Percentiles rank a stretch among this genome's conserved stretches.
Evolutionary conservation across 139 green algal genomes (phyloP).

Genomic region (Volvox reticuliferus): DNA sequence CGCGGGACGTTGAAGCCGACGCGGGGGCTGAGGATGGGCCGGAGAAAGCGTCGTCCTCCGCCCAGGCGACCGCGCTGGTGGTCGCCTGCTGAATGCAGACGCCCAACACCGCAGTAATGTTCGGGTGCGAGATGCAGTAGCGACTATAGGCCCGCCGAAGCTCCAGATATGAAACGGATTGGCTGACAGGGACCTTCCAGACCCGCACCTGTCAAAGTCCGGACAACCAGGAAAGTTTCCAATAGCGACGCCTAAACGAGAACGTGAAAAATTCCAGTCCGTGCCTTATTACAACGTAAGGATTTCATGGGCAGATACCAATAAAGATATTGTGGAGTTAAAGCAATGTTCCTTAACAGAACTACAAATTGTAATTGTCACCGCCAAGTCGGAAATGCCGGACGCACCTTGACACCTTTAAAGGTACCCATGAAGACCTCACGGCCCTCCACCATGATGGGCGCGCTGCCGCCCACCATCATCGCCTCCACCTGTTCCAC

Average conservation of each 20-base stretch:
- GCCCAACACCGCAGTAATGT: conserved; percentile 67
- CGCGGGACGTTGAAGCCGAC: conserved; percentile 12
- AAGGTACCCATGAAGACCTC: conserved; percentile 61
- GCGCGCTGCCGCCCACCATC: conserved; percentile 50
- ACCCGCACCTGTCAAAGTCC: conserved; percentile 38
- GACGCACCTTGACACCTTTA: conserved; percentile 56
- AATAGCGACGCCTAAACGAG: too few relatives aligned
- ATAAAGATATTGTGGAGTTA: too few relatives aligned
- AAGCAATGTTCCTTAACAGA: too few relatives aligned
- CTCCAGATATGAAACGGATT: conserved; percentile 62
- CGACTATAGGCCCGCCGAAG: conserved; percentile 61
- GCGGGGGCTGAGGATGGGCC: not conserved
- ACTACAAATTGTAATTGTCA: too few relatives aligned
- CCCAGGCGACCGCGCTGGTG: not conserved
- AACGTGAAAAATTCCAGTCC: too few relatives aligned
- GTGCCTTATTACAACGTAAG: too few relatives aligned
- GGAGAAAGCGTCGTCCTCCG: conserved; percentile 34
- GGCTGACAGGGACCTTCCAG: conserved; percentile 61
- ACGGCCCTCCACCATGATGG: conserved; percentile 54
- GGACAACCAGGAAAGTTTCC: too few relatives aligned
- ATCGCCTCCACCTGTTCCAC: conserved; percentile 59
- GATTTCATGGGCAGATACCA: too few relatives aligned
- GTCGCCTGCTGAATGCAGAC: conserved; percentile 66
- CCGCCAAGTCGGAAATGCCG: too few relatives aligned
- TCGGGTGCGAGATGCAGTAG: conserved; percentile 71